Conservation (phyloP, 768 basidiomycete genomes). For the Melanogaster broomeanus region DNA sequence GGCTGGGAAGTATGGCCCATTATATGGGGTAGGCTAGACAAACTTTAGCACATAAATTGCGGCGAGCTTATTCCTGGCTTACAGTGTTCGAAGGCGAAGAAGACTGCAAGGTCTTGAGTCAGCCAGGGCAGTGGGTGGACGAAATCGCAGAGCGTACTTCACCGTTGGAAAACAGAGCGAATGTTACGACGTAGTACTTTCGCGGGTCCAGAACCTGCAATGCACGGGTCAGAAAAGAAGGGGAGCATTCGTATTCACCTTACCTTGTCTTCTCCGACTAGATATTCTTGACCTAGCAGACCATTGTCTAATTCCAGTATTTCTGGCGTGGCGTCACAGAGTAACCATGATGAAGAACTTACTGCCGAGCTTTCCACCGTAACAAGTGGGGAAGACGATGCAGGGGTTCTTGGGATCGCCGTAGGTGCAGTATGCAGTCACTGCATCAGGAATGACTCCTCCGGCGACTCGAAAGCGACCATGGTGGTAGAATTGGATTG, state of each 20-base stretch:
- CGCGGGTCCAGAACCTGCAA: constrained; percentile 47
- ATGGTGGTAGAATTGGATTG: constrained; percentile 51
- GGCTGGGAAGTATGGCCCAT: constrained; percentile 58
- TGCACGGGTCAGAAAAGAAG: not conserved
- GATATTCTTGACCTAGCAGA: constrained; percentile 46
- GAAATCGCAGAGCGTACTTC: constrained; percentile 41
- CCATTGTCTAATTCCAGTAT: constrained; percentile 14
- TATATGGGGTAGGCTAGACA: constrained; percentile 51
- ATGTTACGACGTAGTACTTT: constrained; percentile 57
- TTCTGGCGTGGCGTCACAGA: not conserved
- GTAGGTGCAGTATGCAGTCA: constrained; percentile 62
- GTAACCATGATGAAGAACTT: constrained; percentile 21
- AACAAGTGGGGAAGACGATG: constrained; percentile 62
- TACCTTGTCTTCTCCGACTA: constrained; percentile 56
- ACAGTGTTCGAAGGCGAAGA: constrained; percentile 59
- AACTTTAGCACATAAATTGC: not conserved
- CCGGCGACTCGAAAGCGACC: constrained; percentile 55
- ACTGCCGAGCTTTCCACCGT: constrained; percentile 55
- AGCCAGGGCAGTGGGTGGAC: not conserved
- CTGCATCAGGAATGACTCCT: constrained; percentile 54
- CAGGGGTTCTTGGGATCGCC: constrained; percentile 55
- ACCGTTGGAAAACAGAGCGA: constrained; percentile 60
- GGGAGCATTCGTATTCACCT: not conserved
- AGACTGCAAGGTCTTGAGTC: constrained; percentile 37
- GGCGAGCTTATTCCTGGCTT: not conserved